A percentile compares a stretch with the other conserved stretches of the same genome.
These are phyloP conservation scores for Termitomyces sp. DNA, from an alignment of 768 basidiomycete species.

Conservation along the genomic window DNA sequence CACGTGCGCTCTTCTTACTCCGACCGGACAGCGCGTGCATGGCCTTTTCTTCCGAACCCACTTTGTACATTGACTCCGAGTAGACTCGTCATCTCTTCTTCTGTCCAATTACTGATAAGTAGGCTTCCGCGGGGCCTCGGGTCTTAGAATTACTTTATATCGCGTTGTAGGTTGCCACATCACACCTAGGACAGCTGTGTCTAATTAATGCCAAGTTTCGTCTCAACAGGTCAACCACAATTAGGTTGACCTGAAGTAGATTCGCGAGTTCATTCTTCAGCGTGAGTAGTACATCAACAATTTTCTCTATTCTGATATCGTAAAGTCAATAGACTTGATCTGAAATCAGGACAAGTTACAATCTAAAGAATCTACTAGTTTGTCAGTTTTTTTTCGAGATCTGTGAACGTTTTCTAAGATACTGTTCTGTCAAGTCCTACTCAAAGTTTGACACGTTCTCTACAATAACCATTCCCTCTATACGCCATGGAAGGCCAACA, in stretches of 20 bases:
- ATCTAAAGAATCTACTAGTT: not conserved
- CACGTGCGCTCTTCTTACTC: conserved; percentile 1
- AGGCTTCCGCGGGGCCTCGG: conserved; percentile 3
- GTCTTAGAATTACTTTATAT: conserved; percentile 9
- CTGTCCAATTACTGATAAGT: not conserved
- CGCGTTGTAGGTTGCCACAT: not conserved
- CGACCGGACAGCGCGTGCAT: not conserved
- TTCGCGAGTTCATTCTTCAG: not conserved
- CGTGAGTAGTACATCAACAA: not conserved
- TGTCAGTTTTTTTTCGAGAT: not conserved
- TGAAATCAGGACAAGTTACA: not conserved
- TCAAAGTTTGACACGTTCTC: not conserved
- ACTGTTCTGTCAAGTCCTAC: not conserved
- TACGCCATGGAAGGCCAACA: conserved; percentile 15
- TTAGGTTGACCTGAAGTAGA: not conserved
- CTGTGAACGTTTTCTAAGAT: not conserved
- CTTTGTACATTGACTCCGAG: not conserved
- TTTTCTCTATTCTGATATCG: not conserved
- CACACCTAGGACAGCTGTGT: not conserved
- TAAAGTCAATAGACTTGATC: not conserved
- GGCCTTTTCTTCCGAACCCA: not conserved
- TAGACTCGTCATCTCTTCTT: not conserved
- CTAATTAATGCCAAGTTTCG: not conserved
- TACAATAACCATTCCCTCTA: conserved; percentile 10
- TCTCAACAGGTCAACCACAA: not conserved